These are phyloP conservation scores for Adansonia gregorii DNA, from an alignment of 441 rosid genomes.

Conservation along the genomic window DNA sequence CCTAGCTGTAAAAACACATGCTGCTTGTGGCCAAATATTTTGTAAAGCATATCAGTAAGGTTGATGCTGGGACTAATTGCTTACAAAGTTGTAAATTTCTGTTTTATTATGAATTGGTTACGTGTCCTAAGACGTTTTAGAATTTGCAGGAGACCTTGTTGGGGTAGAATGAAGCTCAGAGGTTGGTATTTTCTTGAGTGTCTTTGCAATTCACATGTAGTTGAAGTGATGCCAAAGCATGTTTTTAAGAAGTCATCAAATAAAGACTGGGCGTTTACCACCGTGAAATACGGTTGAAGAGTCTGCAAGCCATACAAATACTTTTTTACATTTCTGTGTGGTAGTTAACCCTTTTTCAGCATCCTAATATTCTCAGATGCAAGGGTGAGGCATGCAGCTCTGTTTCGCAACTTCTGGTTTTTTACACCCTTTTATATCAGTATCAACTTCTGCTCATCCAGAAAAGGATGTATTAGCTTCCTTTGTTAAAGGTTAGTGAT, in stretches of 20 bases:
- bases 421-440: not conserved
- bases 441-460: not conserved
- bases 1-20: not conserved
- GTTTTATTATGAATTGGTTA: not conserved
- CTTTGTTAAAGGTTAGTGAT: not conserved
- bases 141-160: slow-evolving; percentile 37
- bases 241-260: slow-evolving; percentile 10
- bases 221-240: slow-evolving; percentile 23
- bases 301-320: slow-evolving; percentile 30
- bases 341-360: slow-evolving; percentile 7
- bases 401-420: not conserved
- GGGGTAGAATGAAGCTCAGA: slow-evolving; percentile 39
- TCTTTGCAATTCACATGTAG: not conserved
- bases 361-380: slow-evolving; percentile 10
- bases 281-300: slow-evolving; percentile 21
- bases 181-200: slow-evolving; percentile 2
- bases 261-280: not conserved
- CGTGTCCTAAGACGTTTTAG: not conserved
- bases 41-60: not conserved
- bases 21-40: not conserved
- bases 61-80: not conserved
- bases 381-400: slow-evolving; percentile 22
- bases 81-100: not conserved
- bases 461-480: slow-evolving; percentile 17
- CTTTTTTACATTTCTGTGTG: not conserved